Evolutionary conservation across 2,329 filamentous ascomycete genomes (phyloP), one percentile per base, ranked within the genome.

Genomic region (Aureobasidium sp.): DNA sequence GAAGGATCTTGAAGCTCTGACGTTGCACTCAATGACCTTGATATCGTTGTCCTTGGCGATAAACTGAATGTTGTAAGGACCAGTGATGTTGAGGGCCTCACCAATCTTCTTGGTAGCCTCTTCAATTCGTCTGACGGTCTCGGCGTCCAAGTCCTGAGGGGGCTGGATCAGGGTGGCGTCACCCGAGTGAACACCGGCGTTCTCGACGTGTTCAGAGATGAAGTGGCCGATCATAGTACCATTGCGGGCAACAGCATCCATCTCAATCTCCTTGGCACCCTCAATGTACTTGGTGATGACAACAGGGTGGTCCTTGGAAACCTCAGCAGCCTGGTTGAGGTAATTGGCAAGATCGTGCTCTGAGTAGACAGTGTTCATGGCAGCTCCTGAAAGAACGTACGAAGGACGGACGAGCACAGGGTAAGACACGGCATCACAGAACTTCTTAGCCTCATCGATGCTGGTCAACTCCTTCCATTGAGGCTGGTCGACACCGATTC

Each of bases 201-300:
- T 97, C 77, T 99, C 94, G 45, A 99, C 94, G 74, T 99, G 94
- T 80, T 99, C 94, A 0, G 93, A 97, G 72, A 99, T 90, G 76
- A 97, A 97, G 75, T 97, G 94, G 14, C 93, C 91, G 62, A 97
- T 85, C 76, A 97, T 89, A 60, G 84, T 87, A 71, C 94, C 94
- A 68, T 95, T 88, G 69, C 87, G 88, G 60, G 93, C 94, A 48
- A 99, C 94, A 44, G 94, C 94, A 70, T 99, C 94, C 94, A 99
- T 97, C 77, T 99, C 94, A 66, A 99, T 97, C 75, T 99, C 94
- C 81, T 99, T 97, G 67, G 94, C 94, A 68, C 96, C 94, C 80
- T 99, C 94, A 67, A 99, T 97, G 78, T 97, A 99, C 79, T 99
- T 99, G 64, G 93, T 97, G 71, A 99, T 97, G 64, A 99, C 94